Conservation (phyloP, 345 rosid species). For the Populus alba region DNA sequence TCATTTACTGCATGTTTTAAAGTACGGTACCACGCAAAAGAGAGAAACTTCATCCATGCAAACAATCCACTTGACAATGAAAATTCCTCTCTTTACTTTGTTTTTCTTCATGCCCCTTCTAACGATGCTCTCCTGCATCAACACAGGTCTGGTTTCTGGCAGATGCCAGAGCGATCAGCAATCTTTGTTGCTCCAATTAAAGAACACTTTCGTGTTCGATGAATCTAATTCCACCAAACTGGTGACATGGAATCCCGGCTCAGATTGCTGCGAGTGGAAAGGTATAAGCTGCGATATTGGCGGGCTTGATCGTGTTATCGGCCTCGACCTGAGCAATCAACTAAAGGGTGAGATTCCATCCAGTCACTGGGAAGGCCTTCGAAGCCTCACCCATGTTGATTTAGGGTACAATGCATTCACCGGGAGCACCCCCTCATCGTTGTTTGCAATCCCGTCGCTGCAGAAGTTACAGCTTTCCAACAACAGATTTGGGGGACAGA, state of each 20-base stretch:
- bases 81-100: background rate
- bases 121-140: background rate
- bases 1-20: too few relatives aligned
- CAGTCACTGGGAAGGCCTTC: slow-evolving; percentile 22
- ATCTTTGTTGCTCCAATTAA: slow-evolving; percentile 32
- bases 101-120: slow-evolving; percentile 3
- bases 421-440: slow-evolving; percentile 34
- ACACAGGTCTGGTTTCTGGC: slow-evolving; percentile 15
- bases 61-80: too few relatives aligned
- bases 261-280: slow-evolving; percentile 39
- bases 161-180: slow-evolving; percentile 38
- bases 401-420: slow-evolving; percentile 25
- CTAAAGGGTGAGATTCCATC: slow-evolving; percentile 29
- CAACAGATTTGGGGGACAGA: slow-evolving; percentile 31
- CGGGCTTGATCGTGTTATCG: slow-evolving; percentile 34
- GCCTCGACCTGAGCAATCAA: slow-evolving; percentile 43
- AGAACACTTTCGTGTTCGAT: slow-evolving; percentile 19
- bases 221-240: background rate
- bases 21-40: too few relatives aligned
- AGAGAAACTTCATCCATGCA: too few relatives aligned
- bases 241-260: slow-evolving; percentile 26
- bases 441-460: slow-evolving; percentile 16
- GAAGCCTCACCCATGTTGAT: slow-evolving; percentile 29
- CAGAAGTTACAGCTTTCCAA: slow-evolving; percentile 17
- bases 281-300: slow-evolving; percentile 42